A percentile compares a stretch with the other conserved stretches of the same genome.
Evolutionary conservation across 805 yeast genomes (phyloP).

Genomic region (Barnettozyma populi): DNA sequence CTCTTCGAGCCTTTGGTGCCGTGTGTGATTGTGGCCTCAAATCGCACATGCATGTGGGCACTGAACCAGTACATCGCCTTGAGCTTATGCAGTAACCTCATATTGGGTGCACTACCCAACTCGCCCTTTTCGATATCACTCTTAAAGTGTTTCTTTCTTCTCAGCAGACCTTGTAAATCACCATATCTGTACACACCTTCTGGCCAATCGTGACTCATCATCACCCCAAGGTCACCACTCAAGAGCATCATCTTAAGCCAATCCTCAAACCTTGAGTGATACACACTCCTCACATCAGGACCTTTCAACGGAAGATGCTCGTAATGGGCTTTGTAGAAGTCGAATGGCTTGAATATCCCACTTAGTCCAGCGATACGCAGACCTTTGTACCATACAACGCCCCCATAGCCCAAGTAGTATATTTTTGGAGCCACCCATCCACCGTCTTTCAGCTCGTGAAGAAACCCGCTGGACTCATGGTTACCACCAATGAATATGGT

Average conservation of each 20-base stretch:
- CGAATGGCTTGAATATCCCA: constrained; percentile 66
- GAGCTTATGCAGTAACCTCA: constrained; percentile 45
- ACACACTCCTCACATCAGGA: constrained; percentile 51
- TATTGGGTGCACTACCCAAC: constrained; percentile 70
- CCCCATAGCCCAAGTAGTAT: constrained; percentile 76
- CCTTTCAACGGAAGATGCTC: constrained; percentile 46
- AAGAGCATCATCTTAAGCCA: constrained; percentile 46
- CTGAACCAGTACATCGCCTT: constrained; percentile 78
- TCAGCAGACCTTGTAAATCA: constrained; percentile 41
- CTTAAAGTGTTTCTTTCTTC: constrained; percentile 60
- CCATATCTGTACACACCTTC: constrained; percentile 68
- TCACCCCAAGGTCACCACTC: constrained; percentile 43
- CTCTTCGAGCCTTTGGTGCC: constrained; percentile 11
- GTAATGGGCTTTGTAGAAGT: constrained; percentile 37
- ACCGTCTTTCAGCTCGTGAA: constrained; percentile 70
- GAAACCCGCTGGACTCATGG: constrained; percentile 82
- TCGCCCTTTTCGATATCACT: constrained; percentile 52
- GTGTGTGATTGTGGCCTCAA: constrained; percentile 49
- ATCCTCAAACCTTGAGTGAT: constrained; percentile 59
- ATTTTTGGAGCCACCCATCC: constrained; percentile 93
- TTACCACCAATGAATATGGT: constrained; percentile 93
- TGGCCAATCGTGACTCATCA: constrained; percentile 95
- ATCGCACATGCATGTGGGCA: constrained; percentile 82
- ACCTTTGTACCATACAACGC: constrained; percentile 71
- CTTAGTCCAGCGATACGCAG: constrained; percentile 75